A percentile compares a stretch with the other conserved stretches of the same genome.
These are phyloP conservation scores for Corymbia calophylla DNA, from an alignment of 441 rosid genomes.

Conservation along the genomic window DNA sequence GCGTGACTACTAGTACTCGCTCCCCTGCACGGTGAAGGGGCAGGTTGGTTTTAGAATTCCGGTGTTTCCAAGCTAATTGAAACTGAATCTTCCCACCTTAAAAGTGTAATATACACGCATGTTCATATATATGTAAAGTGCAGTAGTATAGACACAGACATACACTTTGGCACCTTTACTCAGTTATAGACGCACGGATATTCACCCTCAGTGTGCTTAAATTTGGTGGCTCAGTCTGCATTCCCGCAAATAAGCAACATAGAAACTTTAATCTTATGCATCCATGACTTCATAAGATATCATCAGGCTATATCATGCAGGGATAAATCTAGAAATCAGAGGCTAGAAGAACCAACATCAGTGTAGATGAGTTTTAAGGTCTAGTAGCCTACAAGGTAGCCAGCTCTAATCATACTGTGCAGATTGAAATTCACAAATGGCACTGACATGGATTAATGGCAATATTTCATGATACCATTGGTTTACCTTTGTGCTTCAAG, in stretches of 20 bases:
- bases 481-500: background rate
- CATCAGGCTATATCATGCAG: background rate
- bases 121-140: background rate
- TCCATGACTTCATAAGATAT: background rate
- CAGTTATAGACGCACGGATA: background rate
- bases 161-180: background rate
- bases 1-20: constrained; percentile 4
- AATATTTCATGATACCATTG: background rate
- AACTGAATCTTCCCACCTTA: background rate
- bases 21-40: constrained; percentile 36
- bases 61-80: background rate
- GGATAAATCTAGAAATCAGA: background rate
- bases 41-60: background rate
- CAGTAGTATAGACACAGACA: background rate
- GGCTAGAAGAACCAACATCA: background rate
- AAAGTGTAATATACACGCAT: background rate
- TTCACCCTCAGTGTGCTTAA: background rate
- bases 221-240: background rate
- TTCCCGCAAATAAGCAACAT: background rate
- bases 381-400: background rate
- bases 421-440: background rate
- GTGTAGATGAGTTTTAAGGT: background rate
- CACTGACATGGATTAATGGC: background rate
- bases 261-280: background rate
- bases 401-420: background rate